Percentiles rank a stretch among this genome's conserved stretches.
Evolutionary conservation across 352 stramenopile genomes (phyloP).

Genomic region (Globisporangium spinosum): DNA sequence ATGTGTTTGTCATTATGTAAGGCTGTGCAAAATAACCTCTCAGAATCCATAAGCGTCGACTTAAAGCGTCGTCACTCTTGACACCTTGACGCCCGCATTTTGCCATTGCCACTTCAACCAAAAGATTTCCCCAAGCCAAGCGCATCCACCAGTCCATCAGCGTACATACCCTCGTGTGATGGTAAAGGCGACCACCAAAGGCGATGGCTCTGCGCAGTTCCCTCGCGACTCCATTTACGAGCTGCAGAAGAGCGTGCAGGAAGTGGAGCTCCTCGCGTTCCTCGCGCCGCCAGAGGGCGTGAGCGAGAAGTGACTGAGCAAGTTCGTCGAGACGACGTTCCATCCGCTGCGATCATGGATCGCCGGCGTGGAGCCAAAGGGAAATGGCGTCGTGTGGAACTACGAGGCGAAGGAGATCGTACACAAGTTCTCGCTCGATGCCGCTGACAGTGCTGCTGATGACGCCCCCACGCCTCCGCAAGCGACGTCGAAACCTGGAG

Average conservation of each 20-base stretch:
- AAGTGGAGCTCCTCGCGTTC: conserved; percentile 55
- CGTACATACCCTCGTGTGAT: neutral
- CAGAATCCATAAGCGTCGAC: neutral
- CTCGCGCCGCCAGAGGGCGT: conserved; percentile 40
- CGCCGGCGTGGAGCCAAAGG: conserved; percentile 61
- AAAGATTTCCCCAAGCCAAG: no score
- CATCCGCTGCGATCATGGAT: conserved; percentile 67
- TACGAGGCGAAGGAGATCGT: conserved; percentile 65
- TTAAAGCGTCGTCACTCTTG: neutral
- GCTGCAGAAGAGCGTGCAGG: conserved; percentile 43
- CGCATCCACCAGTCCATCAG: neutral
- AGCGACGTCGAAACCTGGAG: conserved; percentile 15
- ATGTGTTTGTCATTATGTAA: neutral
- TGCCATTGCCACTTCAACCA: no score
- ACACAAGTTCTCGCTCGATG: conserved; percentile 55
- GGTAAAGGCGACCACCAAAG: neutral
- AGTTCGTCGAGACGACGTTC: conserved; percentile 58
- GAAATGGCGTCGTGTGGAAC: conserved; percentile 63
- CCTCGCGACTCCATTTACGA: conserved; percentile 57
- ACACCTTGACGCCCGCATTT: no score
- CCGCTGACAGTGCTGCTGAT: conserved; percentile 27
- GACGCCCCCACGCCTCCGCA: conserved; percentile 2
- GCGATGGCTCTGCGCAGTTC: conserved; percentile 3
- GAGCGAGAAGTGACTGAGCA: conserved; percentile 71
- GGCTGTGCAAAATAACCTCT: neutral